Base-by-base conservation (phyloP, 768 basidiomycete genomes). In the Artomyces pyxidatus region DNA sequence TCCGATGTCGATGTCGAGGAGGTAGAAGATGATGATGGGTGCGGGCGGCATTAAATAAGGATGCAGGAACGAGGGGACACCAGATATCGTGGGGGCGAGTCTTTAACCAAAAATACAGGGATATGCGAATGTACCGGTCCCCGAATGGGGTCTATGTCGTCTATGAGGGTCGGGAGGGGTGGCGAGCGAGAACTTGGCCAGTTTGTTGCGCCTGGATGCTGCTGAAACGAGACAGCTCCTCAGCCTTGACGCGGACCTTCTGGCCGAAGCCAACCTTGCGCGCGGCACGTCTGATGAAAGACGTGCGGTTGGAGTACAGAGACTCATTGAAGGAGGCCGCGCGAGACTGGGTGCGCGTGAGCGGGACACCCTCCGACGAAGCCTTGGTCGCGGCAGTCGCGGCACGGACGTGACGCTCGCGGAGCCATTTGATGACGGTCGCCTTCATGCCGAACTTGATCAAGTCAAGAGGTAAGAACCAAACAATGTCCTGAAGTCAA, bases 381-480 rank as follows among this genome's bases (percentile, higher is more conserved):
- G 57, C 59, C 40, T 48, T 53, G 25, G 69, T 63, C 22, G 68
- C 60, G 22, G 60, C 59, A 32, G 65, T 56, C 7, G 23, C 40
- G 42, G 72, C 68, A 58, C 65, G 63, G 23, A 66, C 59, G 40
- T 74, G 77, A 50, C 88, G 82, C 49, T 77, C 70, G 55, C 91
- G 93, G 62, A 93, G 81, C 56, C 54, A 72, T 69, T 85, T 85
- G 78, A 97, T 93, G 63, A 92, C 69, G 6, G 90, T 94, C 8
- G 84, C 87, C 73, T 95, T 93, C 88, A 97, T 93, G 28, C 75
- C 87, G 66, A 96, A 95, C 75, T 95, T 96, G 78, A 96, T 87
- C 68, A 80, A 78, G 68, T 98, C 95, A 43, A 98, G 82, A 45
- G 95, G 95, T 56, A 88, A 65, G 79, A 94, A 98, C 94, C 95